Conservation (phyloP, 1,139 yeast genomes). For the Yamadazyma atmosphaerica region DNA sequence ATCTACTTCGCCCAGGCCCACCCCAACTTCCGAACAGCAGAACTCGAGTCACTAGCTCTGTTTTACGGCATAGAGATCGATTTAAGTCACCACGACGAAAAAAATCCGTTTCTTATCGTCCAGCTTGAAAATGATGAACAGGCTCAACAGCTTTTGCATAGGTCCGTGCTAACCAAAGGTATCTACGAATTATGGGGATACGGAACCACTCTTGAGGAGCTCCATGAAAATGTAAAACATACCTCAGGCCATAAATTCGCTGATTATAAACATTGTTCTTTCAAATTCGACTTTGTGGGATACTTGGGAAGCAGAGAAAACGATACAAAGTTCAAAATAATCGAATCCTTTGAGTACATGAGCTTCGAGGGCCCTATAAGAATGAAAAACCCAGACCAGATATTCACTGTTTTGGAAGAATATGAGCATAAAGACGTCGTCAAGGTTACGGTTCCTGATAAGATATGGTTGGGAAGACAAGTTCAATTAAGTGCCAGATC, state of each 20-base stretch:
- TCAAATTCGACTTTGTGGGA: conserved; percentile 80
- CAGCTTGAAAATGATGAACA: conserved; percentile 63
- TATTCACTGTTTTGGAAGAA: conserved; percentile 73
- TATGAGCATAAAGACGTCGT: conserved; percentile 54
- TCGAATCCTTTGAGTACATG: conserved; percentile 72
- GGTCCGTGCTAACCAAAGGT: conserved; percentile 72
- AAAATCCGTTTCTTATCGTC: conserved; percentile 71
- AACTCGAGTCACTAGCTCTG: conserved; percentile 80
- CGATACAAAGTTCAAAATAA: conserved; percentile 56
- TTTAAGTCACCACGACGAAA: conserved; percentile 55
- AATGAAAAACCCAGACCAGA: conserved; percentile 76
- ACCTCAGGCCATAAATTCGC: conserved; percentile 29
- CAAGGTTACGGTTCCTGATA: conserved; percentile 53
- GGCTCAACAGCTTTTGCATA: conserved; percentile 60
- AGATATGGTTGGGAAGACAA: conserved; percentile 75
- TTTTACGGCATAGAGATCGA: conserved; percentile 58
- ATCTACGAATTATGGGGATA: conserved; percentile 86
- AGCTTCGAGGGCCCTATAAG: conserved; percentile 75
- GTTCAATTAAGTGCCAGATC: conserved; percentile 66
- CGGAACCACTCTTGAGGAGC: conserved; percentile 54
- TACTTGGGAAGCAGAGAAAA: conserved; percentile 67
- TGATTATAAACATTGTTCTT: conserved; percentile 46
- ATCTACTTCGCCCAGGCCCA: conserved; percentile 84
- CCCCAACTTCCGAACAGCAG: conserved; percentile 76
- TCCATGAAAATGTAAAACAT: conserved; percentile 55